Evolutionary conservation across 371 early-diverging fungal genomes (phyloP).

Genomic region (Haplosporangium sp.): DNA sequence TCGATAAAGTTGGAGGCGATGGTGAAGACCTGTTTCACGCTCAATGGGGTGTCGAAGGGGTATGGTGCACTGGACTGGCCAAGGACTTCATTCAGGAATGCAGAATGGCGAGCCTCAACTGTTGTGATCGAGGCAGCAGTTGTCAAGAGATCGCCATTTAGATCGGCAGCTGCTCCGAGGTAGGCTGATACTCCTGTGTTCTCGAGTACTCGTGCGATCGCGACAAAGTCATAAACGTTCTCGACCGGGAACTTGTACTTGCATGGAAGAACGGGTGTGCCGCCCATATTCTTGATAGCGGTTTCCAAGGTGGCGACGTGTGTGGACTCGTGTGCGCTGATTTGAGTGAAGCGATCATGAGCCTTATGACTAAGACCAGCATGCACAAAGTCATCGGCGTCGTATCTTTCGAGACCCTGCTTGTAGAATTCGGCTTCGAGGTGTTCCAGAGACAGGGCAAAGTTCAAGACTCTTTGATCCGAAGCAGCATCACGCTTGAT

Average conservation of each 20-base stretch:
- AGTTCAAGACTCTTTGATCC: conserved; percentile 15
- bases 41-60: conserved; percentile 25
- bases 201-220: conserved; percentile 58
- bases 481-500: conserved; percentile 9
- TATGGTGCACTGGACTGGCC: conserved; percentile 19
- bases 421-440: conserved; percentile 44
- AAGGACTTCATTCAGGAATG: conserved; percentile 27
- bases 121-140: conserved; percentile 24
- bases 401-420: conserved; percentile 53
- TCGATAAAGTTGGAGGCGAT: conserved; percentile 32
- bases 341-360: conserved; percentile 38
- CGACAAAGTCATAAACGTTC: conserved; percentile 46
- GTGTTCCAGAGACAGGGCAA: conserved; percentile 34
- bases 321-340: conserved; percentile 53
- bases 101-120: conserved; percentile 33
- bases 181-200: conserved; percentile 62
- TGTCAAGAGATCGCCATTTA: conserved; percentile 15
- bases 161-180: conserved; percentile 50
- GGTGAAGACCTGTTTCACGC: conserved; percentile 9
- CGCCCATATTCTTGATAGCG: conserved; percentile 41
- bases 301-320: conserved; percentile 52
- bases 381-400: conserved; percentile 23
- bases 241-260: conserved; percentile 54
- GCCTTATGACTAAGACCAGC: conserved; percentile 39
- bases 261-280: conserved; percentile 52